Conservation (phyloP, 1,284 basidiomycete genomes). For the Leccinum brunneo-olivaceum region DNA sequence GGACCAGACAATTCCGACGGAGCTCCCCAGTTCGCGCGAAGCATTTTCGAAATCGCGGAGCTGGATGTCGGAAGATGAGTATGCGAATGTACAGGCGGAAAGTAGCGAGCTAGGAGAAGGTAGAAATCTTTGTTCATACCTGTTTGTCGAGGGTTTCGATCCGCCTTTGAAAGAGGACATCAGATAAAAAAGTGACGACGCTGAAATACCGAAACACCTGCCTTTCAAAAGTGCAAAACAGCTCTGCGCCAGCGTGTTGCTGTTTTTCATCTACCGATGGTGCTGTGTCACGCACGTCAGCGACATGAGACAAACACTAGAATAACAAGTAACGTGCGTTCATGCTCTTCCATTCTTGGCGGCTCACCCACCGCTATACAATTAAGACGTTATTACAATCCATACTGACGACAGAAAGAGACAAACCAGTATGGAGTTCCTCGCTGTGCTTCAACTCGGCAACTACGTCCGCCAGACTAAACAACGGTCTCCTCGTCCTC, state of each 20-base stretch:
- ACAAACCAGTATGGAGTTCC: constrained; percentile 16
- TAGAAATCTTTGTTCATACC: constrained; percentile 12
- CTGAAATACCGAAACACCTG: not conserved
- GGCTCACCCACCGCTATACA: constrained; percentile 22
- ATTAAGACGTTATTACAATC: not conserved
- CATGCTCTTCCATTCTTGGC: constrained; percentile 10
- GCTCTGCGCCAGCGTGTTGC: constrained; percentile 16
- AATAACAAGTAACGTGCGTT: constrained; percentile 11
- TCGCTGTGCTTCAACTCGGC: constrained; percentile 16
- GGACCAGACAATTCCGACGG: constrained; percentile 30
- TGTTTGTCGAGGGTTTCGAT: constrained; percentile 30
- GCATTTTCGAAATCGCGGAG: constrained; percentile 31
- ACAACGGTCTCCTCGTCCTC: constrained; percentile 2
- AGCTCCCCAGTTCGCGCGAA: constrained; percentile 30
- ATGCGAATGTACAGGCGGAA: not conserved
- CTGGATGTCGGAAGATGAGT: constrained; percentile 8
- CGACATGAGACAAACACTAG: not conserved
- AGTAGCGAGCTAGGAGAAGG: not conserved
- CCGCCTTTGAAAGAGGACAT: constrained; percentile 14
- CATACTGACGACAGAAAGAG: not conserved
- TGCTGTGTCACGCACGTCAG: constrained; percentile 12
- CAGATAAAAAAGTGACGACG: not conserved
- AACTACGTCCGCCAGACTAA: constrained; percentile 21
- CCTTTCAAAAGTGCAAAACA: constrained; percentile 25
- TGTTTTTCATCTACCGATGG: constrained; percentile 23